Percentiles rank a stretch among this genome's conserved stretches.
Evolutionary conservation across 257 asterid genomes (phyloP).

Genomic region (Voacanga thouarsii): DNA sequence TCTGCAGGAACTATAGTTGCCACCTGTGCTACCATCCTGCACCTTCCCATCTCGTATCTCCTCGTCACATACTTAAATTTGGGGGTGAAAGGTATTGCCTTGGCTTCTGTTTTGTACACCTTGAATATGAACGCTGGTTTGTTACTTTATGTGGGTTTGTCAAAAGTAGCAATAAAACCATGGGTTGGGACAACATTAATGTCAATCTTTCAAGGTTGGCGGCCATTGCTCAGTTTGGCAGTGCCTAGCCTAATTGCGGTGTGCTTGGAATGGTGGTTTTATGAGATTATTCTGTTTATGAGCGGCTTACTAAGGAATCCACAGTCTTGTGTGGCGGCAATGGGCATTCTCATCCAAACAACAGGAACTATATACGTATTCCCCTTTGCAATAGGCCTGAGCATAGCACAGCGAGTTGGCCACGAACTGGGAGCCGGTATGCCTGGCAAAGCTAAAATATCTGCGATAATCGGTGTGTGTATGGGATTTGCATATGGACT

Average conservation of each 20-base stretch:
- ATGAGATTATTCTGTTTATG: conserved; percentile 57
- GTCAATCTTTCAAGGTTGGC: conserved; percentile 57
- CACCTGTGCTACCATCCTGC: conserved; percentile 47
- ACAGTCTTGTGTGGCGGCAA: conserved; percentile 62
- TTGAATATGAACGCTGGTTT: conserved; percentile 61
- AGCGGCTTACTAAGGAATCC: conserved; percentile 55
- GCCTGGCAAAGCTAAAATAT: conserved; percentile 52
- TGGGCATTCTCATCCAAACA: conserved; percentile 76
- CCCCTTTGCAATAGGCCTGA: conserved; percentile 56
- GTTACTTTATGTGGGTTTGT: conserved; percentile 40
- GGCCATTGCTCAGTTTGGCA: conserved; percentile 52
- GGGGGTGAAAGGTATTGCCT: conserved; percentile 59
- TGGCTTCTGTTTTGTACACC: conserved; percentile 56
- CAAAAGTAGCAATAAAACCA: conserved; percentile 62
- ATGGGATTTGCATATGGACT: conserved; percentile 38
- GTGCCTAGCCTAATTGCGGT: conserved; percentile 57
- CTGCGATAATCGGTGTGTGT: conserved; percentile 43
- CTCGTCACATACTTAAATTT: conserved; percentile 48
- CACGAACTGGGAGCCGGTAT: conserved; percentile 65
- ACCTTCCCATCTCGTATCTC: conserved; percentile 60
- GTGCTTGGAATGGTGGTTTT: conserved; percentile 84
- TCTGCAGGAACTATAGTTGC: conserved; percentile 61
- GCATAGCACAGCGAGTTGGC: conserved; percentile 75
- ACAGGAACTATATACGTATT: conserved; percentile 60
- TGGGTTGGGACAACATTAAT: conserved; percentile 48